Conservation (phyloP, 768 basidiomycete species). For the Xanthoconium stramineum region DNA sequence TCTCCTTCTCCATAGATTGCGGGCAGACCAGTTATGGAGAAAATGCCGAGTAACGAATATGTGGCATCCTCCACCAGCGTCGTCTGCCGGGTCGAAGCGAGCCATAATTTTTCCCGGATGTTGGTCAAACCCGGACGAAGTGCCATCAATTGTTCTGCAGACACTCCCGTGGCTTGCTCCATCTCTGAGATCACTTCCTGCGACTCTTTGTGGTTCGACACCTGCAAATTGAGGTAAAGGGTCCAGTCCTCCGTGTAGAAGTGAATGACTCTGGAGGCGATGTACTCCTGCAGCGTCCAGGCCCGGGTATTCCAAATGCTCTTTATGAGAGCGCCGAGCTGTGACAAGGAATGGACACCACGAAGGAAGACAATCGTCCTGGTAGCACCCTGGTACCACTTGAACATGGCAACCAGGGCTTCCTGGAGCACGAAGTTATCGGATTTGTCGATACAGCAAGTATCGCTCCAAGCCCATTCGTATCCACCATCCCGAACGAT, state of each 20-base stretch:
- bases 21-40: not conserved
- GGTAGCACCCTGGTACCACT: not conserved
- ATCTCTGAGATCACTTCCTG: not conserved
- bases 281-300: not conserved
- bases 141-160: not conserved
- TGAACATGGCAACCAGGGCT: not conserved
- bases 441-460: no score
- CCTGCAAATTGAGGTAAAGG: not conserved
- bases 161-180: not conserved
- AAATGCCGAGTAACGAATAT: no score
- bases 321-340: not conserved
- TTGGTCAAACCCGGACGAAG: not conserved
- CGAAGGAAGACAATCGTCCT: not conserved
- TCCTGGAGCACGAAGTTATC: not conserved
- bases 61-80: not conserved
- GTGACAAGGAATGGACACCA: not conserved
- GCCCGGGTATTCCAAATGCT: conserved; percentile 9
- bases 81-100: not conserved
- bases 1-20: not conserved
- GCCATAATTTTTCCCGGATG: not conserved
- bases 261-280: not conserved
- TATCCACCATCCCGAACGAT: no score
- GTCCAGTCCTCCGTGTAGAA: not conserved
- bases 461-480: no score
- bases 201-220: not conserved